These are phyloP conservation scores for Sphaerosporella brunnea DNA, from an alignment of 495 filamentous ascomycete species.

Conservation along the genomic window DNA sequence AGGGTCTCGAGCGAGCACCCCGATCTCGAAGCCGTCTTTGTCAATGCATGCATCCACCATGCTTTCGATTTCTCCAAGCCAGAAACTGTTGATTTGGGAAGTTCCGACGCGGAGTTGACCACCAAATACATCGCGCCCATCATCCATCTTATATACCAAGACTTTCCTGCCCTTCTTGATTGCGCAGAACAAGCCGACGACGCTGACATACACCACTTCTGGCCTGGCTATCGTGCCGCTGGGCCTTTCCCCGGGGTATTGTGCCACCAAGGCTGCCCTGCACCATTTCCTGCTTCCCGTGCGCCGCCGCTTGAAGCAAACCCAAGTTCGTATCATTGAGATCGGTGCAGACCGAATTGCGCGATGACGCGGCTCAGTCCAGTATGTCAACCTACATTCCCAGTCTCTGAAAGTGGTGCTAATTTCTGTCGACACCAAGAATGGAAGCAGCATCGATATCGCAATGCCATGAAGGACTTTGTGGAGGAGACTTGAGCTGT, in stretches of 20 bases:
- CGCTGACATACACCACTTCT: conserved; percentile 36
- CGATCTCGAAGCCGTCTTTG: conserved; percentile 37
- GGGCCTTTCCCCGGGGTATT: conserved; percentile 36
- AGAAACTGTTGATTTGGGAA: conserved; percentile 35
- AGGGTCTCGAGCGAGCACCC: conserved; percentile 41
- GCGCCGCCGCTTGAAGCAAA: conserved; percentile 38
- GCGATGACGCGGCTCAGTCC: conserved; percentile 34
- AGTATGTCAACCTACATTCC: conserved; percentile 5
- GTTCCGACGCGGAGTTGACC: conserved; percentile 37
- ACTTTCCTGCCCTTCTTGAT: conserved; percentile 48
- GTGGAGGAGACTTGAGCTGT: conserved; percentile 38
- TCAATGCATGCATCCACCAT: conserved; percentile 44
- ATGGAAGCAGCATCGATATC: conserved; percentile 15
- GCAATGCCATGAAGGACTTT: conserved; percentile 49
- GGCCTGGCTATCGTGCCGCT: conserved; percentile 39
- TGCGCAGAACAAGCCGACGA: conserved; percentile 28
- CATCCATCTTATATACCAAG: conserved; percentile 39
- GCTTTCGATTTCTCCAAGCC: conserved; percentile 45
- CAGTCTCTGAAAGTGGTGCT: conserved; percentile 5
- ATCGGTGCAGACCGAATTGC: conserved; percentile 48
- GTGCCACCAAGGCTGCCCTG: conserved; percentile 41
- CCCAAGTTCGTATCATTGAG: conserved; percentile 42
- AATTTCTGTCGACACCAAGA: conserved; percentile 10
- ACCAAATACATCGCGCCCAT: conserved; percentile 54
- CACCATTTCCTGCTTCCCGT: conserved; percentile 40